Evolutionary conservation across 805 yeast species (phyloP).

Genomic region (Metschnikowia aberdeeniae): DNA sequence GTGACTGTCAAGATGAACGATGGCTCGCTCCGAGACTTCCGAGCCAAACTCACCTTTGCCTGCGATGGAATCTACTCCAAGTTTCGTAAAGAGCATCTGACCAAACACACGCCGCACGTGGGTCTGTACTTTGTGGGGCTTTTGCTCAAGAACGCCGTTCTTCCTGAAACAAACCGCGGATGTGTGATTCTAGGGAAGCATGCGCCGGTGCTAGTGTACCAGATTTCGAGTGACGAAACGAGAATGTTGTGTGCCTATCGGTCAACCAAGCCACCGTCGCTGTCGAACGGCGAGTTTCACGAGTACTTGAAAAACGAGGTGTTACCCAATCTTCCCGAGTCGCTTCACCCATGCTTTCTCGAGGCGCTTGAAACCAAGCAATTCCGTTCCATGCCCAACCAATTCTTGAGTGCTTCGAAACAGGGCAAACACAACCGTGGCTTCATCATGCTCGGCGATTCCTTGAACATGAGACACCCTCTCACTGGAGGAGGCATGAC

Average conservation of each 20-base stretch:
- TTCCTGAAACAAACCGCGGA: conserved; percentile 76
- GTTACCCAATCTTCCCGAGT: conserved; percentile 63
- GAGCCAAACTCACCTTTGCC: conserved; percentile 64
- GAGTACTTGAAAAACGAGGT: conserved; percentile 59
- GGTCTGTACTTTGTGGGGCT: conserved; percentile 88
- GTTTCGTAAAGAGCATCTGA: conserved; percentile 70
- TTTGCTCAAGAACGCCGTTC: conserved; percentile 64
- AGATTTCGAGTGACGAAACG: conserved; percentile 76
- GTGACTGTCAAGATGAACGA: conserved; percentile 55
- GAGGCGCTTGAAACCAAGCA: conserved; percentile 53
- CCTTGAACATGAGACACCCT: conserved; percentile 97
- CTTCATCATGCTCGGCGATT: conserved; percentile 81
- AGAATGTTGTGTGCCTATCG: conserved; percentile 87
- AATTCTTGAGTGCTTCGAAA: conserved; percentile 73
- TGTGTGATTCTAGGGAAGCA: conserved; percentile 86
- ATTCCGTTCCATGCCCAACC: conserved; percentile 89
- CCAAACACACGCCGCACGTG: conserved; percentile 59
- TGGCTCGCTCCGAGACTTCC: conserved; percentile 29
- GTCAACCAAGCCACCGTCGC: conserved; percentile 67
- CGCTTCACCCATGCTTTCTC: conserved; percentile 61
- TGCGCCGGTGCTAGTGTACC: conserved; percentile 86
- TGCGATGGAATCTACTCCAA: conserved; percentile 95
- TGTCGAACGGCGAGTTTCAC: conserved; percentile 50
- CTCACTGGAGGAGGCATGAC: conserved; percentile 99
- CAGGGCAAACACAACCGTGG: conserved; percentile 61